Evolutionary conservation across 2,329 filamentous ascomycete genomes (phyloP).

Genomic region (Penicillium griseofulvum): DNA sequence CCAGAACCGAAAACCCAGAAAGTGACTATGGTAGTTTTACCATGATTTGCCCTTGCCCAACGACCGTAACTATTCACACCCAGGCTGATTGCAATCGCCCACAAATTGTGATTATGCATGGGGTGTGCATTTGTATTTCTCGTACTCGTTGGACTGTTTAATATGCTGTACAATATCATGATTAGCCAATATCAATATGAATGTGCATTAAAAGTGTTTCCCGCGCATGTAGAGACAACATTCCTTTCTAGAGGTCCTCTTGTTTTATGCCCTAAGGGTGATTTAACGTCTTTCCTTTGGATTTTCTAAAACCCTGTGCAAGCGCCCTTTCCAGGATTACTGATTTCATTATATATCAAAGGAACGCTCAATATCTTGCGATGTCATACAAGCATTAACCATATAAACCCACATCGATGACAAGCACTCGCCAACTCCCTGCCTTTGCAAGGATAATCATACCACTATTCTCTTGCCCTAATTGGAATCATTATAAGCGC

Average conservation of each 20-base stretch:
- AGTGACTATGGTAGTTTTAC: background rate
- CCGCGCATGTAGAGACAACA: background rate
- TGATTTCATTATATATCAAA: background rate
- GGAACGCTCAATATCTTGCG: background rate
- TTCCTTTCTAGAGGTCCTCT: background rate
- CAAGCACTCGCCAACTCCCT: background rate
- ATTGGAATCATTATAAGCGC: background rate
- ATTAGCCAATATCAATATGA: slow-evolving; percentile 11
- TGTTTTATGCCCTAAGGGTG: background rate
- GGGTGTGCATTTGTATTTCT: slow-evolving; percentile 6
- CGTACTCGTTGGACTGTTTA: background rate
- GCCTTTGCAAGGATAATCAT: background rate
- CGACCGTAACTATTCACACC: background rate
- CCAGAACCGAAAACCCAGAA: background rate
- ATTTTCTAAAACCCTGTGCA: background rate
- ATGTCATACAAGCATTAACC: background rate
- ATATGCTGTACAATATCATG: slow-evolving; percentile 10
- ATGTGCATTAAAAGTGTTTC: background rate
- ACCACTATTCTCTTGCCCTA: background rate
- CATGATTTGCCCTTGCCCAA: background rate
- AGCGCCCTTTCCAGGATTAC: background rate
- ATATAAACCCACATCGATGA: background rate
- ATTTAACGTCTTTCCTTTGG: background rate
- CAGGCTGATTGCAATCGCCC: background rate
- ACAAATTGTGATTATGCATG: background rate